Base-by-base conservation (phyloP, 1,284 basidiomycete genomes). In the Mycena sp. region DNA sequence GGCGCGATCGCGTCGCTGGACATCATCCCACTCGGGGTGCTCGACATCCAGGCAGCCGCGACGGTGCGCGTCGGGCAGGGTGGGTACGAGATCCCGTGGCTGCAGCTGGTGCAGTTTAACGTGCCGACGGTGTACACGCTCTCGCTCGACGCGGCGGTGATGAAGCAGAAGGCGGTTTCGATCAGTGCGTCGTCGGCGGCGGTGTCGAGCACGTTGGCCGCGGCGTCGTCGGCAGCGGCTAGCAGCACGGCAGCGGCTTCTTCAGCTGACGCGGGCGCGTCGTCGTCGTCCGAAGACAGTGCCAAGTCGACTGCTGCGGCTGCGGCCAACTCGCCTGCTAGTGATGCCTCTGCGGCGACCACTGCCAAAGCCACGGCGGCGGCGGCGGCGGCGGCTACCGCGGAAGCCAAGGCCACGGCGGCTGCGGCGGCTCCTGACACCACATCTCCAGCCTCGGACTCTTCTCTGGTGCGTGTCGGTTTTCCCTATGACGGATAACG, bases 81-180 rank as follows among this genome's bases (percentile, higher is more conserved):
- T 25, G 87, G 87, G 21, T 89, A 88, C 65, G 72, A 77, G 62
- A 71, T 87, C 45, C 86, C 87, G 12, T 88, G 86, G 86, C 72
- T 89, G 56, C 79, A 86, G 49, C 72, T 87, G 37, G 72, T 75
- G 35, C 85, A 87, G 71, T 71, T 71, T 37, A 65, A 70, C 48
- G 86, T 88, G 11, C 77, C 83, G 19, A 82, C 84, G 21, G 63
- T 70, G 16, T 88, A 87, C 64, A 59, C 69, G 21, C 64, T 83
- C 25, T 68, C 60, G 9, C 63, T 73, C 1, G 40, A 50, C 16
- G 26, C 48, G 6, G 30, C 44, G 3, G 59, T 54, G 6, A 52
- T 70, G 62, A 50, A 68, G 30, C 38, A 25, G 17, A 30, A 35
- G 56, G 63, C 62, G 21, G 25, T 46, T 14, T 30, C 49, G 32